A percentile compares a stretch with the other conserved stretches of the same genome.
phyloP scores from a whole-genome alignment of 2,329 filamentous ascomycete genomes.

The Coniochaeta sp. region DNA sequence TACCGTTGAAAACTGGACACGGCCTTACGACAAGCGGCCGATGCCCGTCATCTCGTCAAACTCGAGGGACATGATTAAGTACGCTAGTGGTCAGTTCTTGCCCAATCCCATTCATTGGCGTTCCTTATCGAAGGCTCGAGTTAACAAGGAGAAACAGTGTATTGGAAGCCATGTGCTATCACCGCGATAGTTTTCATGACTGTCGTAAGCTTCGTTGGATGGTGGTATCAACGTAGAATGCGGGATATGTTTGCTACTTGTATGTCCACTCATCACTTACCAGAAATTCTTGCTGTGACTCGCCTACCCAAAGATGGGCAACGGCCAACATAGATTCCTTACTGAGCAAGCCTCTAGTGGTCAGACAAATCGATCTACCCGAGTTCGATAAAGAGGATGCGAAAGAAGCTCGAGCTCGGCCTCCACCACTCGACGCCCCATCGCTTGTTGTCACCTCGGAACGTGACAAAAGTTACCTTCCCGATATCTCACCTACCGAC shows the following conservation, averaged over 20 bases:
- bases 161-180: conserved; percentile 15
- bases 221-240: conserved; percentile 21
- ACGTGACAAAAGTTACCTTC: not conserved
- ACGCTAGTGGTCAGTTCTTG: conserved; percentile 5
- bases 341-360: not conserved
- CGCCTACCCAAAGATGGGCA: not conserved
- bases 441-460: not conserved
- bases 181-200: conserved; percentile 17
- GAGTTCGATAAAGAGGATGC: not conserved
- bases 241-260: conserved; percentile 12
- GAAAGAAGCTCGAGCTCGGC: not conserved
- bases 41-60: conserved; percentile 10
- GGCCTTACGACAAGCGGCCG: conserved; percentile 7
- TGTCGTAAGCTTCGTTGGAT: conserved; percentile 14
- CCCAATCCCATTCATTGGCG: not conserved
- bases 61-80: conserved; percentile 10
- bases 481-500: not conserved
- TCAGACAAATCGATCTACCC: not conserved
- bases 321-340: not conserved
- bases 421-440: not conserved
- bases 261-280: not conserved
- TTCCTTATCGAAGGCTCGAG: not conserved
- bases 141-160: not conserved
- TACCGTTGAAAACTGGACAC: conserved; percentile 11
- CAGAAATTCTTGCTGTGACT: not conserved